These are phyloP conservation scores for Fusarium solani-melongenae DNA, from an alignment of 2,329 filamentous ascomycete genomes.

Conservation along the genomic window DNA sequence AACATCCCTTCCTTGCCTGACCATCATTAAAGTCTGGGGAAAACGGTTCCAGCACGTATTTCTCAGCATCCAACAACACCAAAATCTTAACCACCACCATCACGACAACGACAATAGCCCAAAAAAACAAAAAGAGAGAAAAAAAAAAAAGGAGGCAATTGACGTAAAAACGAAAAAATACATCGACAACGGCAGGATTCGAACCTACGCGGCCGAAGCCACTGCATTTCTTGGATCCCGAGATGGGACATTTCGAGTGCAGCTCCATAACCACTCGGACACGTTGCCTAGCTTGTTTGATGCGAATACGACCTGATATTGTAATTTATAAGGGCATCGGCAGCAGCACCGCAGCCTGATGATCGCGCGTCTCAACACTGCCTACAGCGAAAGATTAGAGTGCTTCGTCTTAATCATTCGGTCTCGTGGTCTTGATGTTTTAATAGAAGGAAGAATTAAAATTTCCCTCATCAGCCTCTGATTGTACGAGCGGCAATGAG, in stretches of 20 bases:
- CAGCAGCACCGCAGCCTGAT: neutral
- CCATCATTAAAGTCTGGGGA: neutral
- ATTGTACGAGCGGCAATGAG: neutral
- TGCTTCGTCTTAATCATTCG: neutral
- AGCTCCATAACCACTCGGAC: neutral
- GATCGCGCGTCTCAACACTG: neutral
- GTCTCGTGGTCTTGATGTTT: neutral
- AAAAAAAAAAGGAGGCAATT: too few relatives aligned
- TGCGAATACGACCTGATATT: neutral
- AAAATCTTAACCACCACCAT: neutral
- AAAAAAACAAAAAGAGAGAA: neutral
- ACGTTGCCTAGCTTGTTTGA: neutral
- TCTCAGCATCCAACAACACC: neutral
- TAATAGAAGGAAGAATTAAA: neutral
- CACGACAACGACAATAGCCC: neutral
- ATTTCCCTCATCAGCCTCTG: neutral
- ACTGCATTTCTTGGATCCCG: neutral
- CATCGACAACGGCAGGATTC: neutral
- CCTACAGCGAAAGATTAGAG: neutral
- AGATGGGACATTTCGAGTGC: neutral
- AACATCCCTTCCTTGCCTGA: neutral
- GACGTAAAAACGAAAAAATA: neutral
- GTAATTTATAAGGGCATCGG: neutral
- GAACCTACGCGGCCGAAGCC: neutral
- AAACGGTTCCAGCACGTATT: too few relatives aligned